Evolutionary conservation across 345 rosid species (phyloP).

Genomic region (Dipteronia dyeriana): DNA sequence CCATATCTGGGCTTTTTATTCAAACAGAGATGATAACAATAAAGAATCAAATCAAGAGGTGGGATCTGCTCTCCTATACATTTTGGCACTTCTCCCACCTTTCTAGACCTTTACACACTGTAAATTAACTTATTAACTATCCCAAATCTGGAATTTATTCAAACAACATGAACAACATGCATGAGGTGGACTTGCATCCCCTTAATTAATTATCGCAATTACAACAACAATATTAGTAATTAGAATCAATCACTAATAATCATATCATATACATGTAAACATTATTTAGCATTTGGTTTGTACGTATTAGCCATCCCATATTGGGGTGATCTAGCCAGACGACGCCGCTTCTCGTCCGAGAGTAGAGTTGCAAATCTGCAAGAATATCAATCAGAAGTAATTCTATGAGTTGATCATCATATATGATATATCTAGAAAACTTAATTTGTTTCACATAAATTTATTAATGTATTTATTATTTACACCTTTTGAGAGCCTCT

Average conservation of each 20-base stretch:
- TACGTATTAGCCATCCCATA: slow-evolving; percentile 14
- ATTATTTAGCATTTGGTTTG: neutral
- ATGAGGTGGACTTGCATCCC: neutral
- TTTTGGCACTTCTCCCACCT: too few species aligned
- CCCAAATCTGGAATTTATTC: neutral
- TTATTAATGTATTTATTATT: neutral
- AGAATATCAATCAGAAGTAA: neutral
- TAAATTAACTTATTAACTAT: too few species aligned
- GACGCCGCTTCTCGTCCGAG: slow-evolving; percentile 55
- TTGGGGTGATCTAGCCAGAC: slow-evolving; percentile 41
- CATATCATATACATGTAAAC: neutral
- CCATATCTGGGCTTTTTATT: too few species aligned
- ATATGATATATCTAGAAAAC: neutral
- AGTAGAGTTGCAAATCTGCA: slow-evolving; percentile 62
- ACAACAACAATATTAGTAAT: too few species aligned
- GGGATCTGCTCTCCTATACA: too few species aligned
- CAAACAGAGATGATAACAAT: neutral
- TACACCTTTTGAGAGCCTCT: slow-evolving; percentile 52
- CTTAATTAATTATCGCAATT: too few species aligned
- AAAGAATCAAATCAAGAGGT: neutral
- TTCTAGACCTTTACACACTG: too few species aligned
- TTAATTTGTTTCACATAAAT: neutral
- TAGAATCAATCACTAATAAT: too few species aligned
- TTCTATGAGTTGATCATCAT: neutral
- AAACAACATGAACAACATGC: too few species aligned